A percentile compares a stretch with the other conserved stretches of the same genome.
Conservation (phyloP, 768 basidiomycete species). For the Trichaptum fuscoviolaceum region DNA sequence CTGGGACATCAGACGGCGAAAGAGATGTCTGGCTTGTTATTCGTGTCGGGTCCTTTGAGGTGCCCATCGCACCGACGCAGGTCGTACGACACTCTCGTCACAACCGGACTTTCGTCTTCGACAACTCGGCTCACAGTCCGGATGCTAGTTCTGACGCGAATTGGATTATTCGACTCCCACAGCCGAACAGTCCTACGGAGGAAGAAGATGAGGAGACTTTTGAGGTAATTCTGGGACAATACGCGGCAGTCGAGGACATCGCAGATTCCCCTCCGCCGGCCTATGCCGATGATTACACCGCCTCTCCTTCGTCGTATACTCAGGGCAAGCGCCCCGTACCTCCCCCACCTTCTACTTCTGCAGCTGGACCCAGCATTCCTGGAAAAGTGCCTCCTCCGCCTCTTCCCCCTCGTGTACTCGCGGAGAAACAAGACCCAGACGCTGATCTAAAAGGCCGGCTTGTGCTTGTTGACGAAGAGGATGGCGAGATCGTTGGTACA, state of each 20-base stretch:
- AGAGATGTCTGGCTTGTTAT: slow-evolving; percentile 66
- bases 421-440: slow-evolving; percentile 11
- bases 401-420: slow-evolving; percentile 2
- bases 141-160: slow-evolving; percentile 13
- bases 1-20: slow-evolving; percentile 26
- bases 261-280: slow-evolving; percentile 4
- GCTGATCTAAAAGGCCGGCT: slow-evolving; percentile 45
- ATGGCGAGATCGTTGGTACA: slow-evolving; percentile 66
- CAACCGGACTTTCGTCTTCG: slow-evolving; percentile 14
- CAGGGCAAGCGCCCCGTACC: slow-evolving; percentile 3
- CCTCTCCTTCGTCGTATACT: slow-evolving; percentile 9
- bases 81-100: slow-evolving; percentile 33
- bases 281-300: slow-evolving; percentile 7
- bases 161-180: slow-evolving; percentile 21
- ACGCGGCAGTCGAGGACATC: slow-evolving; percentile 35
- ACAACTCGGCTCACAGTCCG: slow-evolving; percentile 22
- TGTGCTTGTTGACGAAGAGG: slow-evolving; percentile 67
- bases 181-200: slow-evolving; percentile 27
- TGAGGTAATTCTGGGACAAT: slow-evolving; percentile 63
- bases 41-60: slow-evolving; percentile 48
- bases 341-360: slow-evolving; percentile 14
- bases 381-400: slow-evolving; percentile 30
- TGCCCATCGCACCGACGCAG: slow-evolving; percentile 54
- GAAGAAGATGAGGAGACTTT: slow-evolving; percentile 58
- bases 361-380: slow-evolving; percentile 16